Evolutionary conservation across 1,284 basidiomycete genomes (phyloP), one percentile per base, ranked within the genome.

Genomic region (Schizopora paradoxa): DNA sequence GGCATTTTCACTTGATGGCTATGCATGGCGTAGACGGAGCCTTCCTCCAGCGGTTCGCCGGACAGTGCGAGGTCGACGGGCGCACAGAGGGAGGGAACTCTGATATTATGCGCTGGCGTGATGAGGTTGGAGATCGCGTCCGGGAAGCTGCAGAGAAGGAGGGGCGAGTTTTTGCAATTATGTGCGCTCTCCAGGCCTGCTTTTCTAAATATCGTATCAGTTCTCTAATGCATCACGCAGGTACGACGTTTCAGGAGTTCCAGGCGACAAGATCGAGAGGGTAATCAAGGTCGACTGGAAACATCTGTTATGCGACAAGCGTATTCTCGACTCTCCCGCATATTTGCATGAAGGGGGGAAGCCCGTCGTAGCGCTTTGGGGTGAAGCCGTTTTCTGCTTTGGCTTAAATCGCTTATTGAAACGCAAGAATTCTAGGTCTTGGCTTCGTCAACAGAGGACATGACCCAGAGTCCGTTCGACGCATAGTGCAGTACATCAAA

Each of bases 1-100:
- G 81, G 18, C 86, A 90, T 58, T 88, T 89, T 58, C 73, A 79
- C 53, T 87, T 83, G 83, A 88, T 89, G 86, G 85, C 85, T 5
- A 64, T 75, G 51, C 80, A 86, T 52, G 77, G 78, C 35, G 73
- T 90, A 18, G 83, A 88, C 51, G 86, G 86, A 6, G 82, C 74
- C 2, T 86, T 90, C 58, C 59, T 89, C 13, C 86, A 88, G 58
- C 77, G 86, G 4, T 87, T 88, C 57, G 73, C 73, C 0, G 71
- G 74, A 0, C 73, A 85, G 54, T 77, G 75, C 36, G 82, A 86
- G 56, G 47, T 77, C 21, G 74, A 76, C 32, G 45, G 50, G 8
- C 39, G 43, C 8, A 29, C 36, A 43, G 60, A 64, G 43, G 58
- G 60, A 2, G 74, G 76, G 0, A 75, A 73, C 42, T 62, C 72